These are phyloP conservation scores for Fusarium irregulare DNA, from an alignment of 2,329 filamentous ascomycete genomes.

Conservation along the genomic window DNA sequence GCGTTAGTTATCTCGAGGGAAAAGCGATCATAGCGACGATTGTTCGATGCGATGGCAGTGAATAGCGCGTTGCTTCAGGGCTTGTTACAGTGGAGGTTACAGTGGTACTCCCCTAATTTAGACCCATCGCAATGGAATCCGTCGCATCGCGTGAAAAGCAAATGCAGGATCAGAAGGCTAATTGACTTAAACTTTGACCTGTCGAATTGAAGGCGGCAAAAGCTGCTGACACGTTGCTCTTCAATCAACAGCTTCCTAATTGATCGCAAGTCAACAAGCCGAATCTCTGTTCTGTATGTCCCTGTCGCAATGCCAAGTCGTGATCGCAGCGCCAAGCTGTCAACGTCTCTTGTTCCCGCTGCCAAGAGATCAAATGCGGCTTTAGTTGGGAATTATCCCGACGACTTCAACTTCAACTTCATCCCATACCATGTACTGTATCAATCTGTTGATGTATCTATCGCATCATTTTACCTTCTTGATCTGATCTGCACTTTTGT, in stretches of 20 bases:
- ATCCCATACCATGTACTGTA: neutral
- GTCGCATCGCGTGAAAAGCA: neutral
- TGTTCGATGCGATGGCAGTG: neutral
- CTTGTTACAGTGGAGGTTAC: neutral
- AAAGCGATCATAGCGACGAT: neutral
- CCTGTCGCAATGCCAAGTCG: slow-evolving; percentile 12
- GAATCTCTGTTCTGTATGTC: neutral
- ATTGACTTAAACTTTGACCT: neutral
- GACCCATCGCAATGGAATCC: no score
- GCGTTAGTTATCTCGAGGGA: neutral
- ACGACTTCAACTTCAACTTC: neutral
- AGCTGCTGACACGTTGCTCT: neutral
- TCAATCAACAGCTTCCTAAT: slow-evolving; percentile 5
- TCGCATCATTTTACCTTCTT: neutral
- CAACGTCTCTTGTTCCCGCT: neutral
- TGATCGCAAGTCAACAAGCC: neutral
- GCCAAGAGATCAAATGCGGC: slow-evolving; percentile 25
- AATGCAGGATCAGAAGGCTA: neutral
- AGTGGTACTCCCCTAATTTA: neutral
- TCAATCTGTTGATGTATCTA: neutral
- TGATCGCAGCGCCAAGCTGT: slow-evolving; percentile 18
- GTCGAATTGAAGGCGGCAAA: neutral
- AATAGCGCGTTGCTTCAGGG: neutral
- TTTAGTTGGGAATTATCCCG: slow-evolving; percentile 13
- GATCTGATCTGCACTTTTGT: neutral